Evolutionary conservation across 192 early-diverging fungal genomes (phyloP).

Genomic region (Podila clonocystis): DNA sequence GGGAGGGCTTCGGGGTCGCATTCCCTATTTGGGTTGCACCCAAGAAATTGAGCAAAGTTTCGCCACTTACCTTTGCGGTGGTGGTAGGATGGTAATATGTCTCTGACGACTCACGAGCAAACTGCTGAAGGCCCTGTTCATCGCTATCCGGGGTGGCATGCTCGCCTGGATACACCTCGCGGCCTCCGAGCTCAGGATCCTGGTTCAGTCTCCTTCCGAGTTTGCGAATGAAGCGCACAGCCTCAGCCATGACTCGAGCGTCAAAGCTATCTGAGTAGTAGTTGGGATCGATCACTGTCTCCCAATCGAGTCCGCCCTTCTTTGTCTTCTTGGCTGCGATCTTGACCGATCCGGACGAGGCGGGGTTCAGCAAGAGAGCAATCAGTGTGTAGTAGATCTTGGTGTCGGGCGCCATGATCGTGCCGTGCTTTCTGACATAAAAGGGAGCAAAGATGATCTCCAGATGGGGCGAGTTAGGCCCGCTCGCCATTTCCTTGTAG

Average conservation of each 20-base stretch:
- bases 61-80: constrained; percentile 7
- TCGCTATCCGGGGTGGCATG: constrained; percentile 15
- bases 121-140: constrained; percentile 14
- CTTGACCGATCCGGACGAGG: constrained; percentile 26
- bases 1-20: too few relatives aligned
- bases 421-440: constrained; percentile 17
- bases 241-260: constrained; percentile 26
- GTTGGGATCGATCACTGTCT: constrained; percentile 36
- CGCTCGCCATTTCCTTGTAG: constrained; percentile 38
- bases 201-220: constrained; percentile 15
- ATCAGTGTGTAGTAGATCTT: constrained; percentile 29
- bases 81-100: constrained; percentile 36
- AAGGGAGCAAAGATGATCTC: constrained; percentile 35
- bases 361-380: constrained; percentile 30
- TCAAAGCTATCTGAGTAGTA: constrained; percentile 31
- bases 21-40: too few relatives aligned
- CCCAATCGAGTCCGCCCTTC: not conserved
- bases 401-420: constrained; percentile 16
- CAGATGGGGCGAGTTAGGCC: constrained; percentile 28
- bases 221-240: constrained; percentile 25
- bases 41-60: not conserved
- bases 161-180: constrained; percentile 32
- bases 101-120: constrained; percentile 9
- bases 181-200: constrained; percentile 28
- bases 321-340: constrained; percentile 3